Percentiles rank a stretch among this genome's conserved stretches.
These are phyloP conservation scores for Lipomyces oligophaga DNA, from an alignment of 805 yeast species.

Conservation along the genomic window DNA sequence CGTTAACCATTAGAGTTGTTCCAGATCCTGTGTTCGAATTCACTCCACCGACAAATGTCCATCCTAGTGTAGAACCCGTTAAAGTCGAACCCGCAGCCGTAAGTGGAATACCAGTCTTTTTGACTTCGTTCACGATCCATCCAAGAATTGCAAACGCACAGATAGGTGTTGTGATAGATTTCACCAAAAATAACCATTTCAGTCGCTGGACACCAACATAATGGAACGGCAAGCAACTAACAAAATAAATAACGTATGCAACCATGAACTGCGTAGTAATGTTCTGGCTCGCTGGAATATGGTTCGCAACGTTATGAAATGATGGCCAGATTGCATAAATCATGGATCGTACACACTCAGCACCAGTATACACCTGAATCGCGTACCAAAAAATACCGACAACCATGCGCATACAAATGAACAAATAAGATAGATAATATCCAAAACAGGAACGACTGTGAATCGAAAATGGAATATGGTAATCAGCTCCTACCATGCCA, in stretches of 20 bases:
- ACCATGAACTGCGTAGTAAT: constrained; percentile 53
- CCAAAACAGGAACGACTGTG: constrained; percentile 79
- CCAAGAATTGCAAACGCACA: constrained; percentile 80
- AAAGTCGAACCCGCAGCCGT: constrained; percentile 34
- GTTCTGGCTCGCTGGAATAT: constrained; percentile 22
- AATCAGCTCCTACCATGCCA: constrained; percentile 48
- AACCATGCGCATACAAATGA: constrained; percentile 74
- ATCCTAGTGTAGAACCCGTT: constrained; percentile 60
- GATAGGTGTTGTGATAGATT: constrained; percentile 72
- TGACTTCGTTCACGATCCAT: constrained; percentile 54
- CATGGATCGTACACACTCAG: constrained; percentile 75
- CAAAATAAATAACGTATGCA: constrained; percentile 78
- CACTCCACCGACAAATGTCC: constrained; percentile 56
- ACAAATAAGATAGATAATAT: constrained; percentile 76
- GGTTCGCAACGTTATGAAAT: constrained; percentile 43
- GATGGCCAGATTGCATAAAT: constrained; percentile 65
- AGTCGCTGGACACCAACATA: constrained; percentile 80
- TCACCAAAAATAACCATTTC: constrained; percentile 78
- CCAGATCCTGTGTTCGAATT: constrained; percentile 49
- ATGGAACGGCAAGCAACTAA: constrained; percentile 72
- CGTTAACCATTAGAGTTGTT: constrained; percentile 45
- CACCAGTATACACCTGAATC: constrained; percentile 82
- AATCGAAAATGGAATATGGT: constrained; percentile 65
- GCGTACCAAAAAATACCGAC: constrained; percentile 88
- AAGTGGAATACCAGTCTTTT: constrained; percentile 13